Percentiles rank a stretch among this genome's conserved stretches.
Conservation (phyloP, 441 rosid species). For the Kokia cookei region DNA sequence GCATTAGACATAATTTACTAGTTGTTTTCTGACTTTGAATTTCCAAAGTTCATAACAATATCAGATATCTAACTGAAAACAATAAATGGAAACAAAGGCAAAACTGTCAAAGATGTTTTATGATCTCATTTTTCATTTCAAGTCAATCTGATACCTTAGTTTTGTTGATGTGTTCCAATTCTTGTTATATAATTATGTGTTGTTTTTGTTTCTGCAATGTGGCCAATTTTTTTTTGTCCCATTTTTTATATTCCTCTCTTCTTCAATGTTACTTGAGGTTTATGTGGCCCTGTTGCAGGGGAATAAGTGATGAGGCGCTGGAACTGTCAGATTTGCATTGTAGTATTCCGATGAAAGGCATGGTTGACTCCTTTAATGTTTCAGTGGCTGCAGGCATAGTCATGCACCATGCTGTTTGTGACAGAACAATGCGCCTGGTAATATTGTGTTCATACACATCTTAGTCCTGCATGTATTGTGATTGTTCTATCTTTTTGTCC, state of each 20-base stretch:
- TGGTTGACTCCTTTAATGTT: constrained; percentile 97
- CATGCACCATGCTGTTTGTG: constrained; percentile 90
- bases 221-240: neutral
- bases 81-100: neutral
- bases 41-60: neutral
- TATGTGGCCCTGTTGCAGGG: constrained; percentile 38
- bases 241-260: neutral
- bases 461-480: neutral
- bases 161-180: neutral
- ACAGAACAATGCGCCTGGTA: constrained; percentile 80
- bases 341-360: constrained; percentile 93
- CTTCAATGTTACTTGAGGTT: neutral
- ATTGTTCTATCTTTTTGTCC: neutral
- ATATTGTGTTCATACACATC: neutral
- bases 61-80: neutral
- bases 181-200: neutral
- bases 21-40: neutral
- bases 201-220: neutral
- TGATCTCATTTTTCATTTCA: neutral
- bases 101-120: neutral
- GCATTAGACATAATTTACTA: neutral
- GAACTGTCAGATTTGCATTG: constrained; percentile 72
- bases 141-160: neutral
- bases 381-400: constrained; percentile 94
- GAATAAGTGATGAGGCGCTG: constrained; percentile 78